phyloP scores from a whole-genome alignment of 768 basidiomycete species.

The Pisolithus microcarpus region DNA sequence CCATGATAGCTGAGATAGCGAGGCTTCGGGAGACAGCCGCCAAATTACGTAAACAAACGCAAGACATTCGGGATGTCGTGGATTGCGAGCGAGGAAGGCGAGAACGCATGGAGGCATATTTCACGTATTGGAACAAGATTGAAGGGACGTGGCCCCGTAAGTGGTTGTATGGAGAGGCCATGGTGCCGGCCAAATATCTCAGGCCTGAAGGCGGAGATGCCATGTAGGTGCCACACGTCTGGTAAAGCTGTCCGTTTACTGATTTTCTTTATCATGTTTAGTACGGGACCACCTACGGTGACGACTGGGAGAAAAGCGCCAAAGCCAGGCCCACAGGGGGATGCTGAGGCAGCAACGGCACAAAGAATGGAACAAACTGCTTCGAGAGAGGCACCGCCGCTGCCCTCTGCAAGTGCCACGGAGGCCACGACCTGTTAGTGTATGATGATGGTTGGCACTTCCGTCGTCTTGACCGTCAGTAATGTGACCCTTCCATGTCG shows the following conservation, averaged over 20 bases:
- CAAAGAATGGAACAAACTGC: too few species aligned
- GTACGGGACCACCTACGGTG: constrained; percentile 1
- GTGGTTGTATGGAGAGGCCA: constrained; percentile 16
- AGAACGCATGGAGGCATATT: constrained; percentile 22
- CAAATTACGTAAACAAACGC: constrained; percentile 13
- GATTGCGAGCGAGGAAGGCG: constrained; percentile 19
- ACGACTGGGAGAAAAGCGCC: background rate
- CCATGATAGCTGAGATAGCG: constrained; percentile 6
- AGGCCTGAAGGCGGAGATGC: background rate
- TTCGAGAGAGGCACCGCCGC: background rate
- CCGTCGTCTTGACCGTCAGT: too few species aligned
- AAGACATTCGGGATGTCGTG: constrained; percentile 16
- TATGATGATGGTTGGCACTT: too few species aligned
- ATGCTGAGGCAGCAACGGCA: background rate
- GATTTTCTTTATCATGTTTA: background rate
- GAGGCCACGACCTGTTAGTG: too few species aligned
- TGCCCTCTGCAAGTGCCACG: too few species aligned
- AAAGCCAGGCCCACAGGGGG: background rate
- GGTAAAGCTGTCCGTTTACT: background rate
- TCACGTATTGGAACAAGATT: constrained; percentile 22
- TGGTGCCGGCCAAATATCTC: constrained; percentile 1
- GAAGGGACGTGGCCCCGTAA: constrained; percentile 15
- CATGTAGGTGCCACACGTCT: background rate
- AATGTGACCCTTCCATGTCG: too few species aligned
- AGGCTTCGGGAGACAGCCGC: constrained; percentile 12